Evolutionary conservation across 768 basidiomycete genomes (phyloP).

Genomic region (Phlebiopsis flavidoalba): DNA sequence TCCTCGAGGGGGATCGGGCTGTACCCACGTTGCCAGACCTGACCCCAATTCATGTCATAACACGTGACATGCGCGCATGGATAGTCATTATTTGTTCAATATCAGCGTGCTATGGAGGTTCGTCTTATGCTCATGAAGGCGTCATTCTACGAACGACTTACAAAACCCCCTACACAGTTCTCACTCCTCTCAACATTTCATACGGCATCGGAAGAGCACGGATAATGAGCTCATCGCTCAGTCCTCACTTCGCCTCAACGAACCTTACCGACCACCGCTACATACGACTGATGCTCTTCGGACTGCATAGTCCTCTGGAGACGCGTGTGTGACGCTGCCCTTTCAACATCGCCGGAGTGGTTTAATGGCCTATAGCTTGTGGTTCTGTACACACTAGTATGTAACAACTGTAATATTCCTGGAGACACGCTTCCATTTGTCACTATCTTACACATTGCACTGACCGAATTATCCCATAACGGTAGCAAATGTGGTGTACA

Average conservation of each 20-base stretch:
- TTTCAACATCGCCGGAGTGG: conserved; percentile 22
- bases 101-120: conserved; percentile 27
- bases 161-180: not conserved
- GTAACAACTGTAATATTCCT: too few species aligned
- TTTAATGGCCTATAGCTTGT: too few species aligned
- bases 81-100: conserved; percentile 21
- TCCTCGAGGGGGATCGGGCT: conserved; percentile 48
- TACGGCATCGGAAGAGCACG: conserved; percentile 8
- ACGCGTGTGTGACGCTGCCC: conserved; percentile 28
- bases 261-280: conserved; percentile 42
- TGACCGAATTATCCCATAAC: too few species aligned
- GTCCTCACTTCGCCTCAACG: not conserved
- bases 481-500: too few species aligned
- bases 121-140: conserved; percentile 8
- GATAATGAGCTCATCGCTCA: not conserved
- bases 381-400: too few species aligned
- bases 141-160: not conserved
- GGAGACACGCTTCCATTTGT: too few species aligned
- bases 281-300: conserved; percentile 32
- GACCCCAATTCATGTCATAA: too few species aligned
- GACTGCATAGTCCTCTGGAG: conserved; percentile 13
- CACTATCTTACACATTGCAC: too few species aligned
- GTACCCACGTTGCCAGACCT: too few species aligned
- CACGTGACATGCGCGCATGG: conserved; percentile 25
- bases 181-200: conserved; percentile 5